phyloP scores from a whole-genome alignment of 768 basidiomycete species.

The Rhizopogon vesiculosus region DNA sequence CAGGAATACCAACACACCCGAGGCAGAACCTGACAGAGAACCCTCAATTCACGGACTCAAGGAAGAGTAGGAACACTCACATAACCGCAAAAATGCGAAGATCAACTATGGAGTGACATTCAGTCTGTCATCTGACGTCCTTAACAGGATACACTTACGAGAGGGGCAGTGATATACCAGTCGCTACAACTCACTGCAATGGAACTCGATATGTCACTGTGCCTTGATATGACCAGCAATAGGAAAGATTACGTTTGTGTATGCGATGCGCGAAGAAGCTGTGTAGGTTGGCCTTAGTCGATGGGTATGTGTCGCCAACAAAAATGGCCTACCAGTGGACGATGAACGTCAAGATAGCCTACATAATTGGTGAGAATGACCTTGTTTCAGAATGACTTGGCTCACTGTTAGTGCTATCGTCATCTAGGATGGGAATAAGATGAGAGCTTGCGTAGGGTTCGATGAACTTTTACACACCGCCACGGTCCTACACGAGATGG shows the following conservation, averaged over 20 bases:
- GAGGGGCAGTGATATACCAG: constrained; percentile 26
- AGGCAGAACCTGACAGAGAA: constrained; percentile 28
- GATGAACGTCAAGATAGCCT: constrained; percentile 43
- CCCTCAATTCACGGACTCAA: background rate
- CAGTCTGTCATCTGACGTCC: background rate
- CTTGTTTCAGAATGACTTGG: background rate
- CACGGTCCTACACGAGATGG: constrained; percentile 12
- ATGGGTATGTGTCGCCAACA: background rate
- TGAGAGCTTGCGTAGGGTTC: background rate
- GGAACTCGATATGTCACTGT: background rate
- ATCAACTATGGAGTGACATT: constrained; percentile 14
- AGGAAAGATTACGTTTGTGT: constrained; percentile 29
- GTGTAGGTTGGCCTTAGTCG: background rate
- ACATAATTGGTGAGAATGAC: constrained; percentile 19
- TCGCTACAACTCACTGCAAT: constrained; percentile 21
- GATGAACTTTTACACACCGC: constrained; percentile 16
- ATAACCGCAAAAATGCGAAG: constrained; percentile 25
- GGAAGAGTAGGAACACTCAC: constrained; percentile 14
- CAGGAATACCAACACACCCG: constrained; percentile 12
- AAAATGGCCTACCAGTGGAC: constrained; percentile 41
- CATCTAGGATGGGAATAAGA: constrained; percentile 11
- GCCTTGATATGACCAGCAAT: background rate
- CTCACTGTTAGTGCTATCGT: constrained; percentile 29
- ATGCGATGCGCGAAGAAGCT: constrained; percentile 40
- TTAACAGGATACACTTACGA: constrained; percentile 25